Evolutionary conservation across 2,329 filamentous ascomycete genomes (phyloP).

Genomic region (Emmonsia crescens): DNA sequence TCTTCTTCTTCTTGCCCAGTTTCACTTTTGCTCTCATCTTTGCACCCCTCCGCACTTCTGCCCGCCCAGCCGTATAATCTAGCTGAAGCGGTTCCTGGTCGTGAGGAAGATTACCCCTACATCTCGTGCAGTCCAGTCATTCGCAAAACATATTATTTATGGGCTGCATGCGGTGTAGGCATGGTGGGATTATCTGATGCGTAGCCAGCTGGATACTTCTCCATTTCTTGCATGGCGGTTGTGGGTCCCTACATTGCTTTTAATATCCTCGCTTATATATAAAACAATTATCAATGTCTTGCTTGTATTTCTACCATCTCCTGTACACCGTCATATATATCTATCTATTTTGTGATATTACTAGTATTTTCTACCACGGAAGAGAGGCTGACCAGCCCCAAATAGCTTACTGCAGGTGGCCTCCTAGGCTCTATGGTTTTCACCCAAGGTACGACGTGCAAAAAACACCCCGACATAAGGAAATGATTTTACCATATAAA

Average conservation of each 20-base stretch:
- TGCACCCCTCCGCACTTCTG: slow-evolving; percentile 59
- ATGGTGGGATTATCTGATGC: slow-evolving; percentile 68
- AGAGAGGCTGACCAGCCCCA: slow-evolving; percentile 19
- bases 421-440: slow-evolving; percentile 25
- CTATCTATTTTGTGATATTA: slow-evolving; percentile 4
- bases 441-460: slow-evolving; percentile 24
- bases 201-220: slow-evolving; percentile 42
- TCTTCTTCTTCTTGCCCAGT: slow-evolving; percentile 9
- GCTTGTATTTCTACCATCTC: background rate
- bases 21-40: slow-evolving; percentile 1
- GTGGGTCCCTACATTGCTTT: slow-evolving; percentile 49
- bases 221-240: slow-evolving; percentile 52
- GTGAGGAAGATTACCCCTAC: slow-evolving; percentile 69
- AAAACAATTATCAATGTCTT: slow-evolving; percentile 1
- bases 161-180: slow-evolving; percentile 56
- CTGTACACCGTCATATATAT: background rate
- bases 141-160: slow-evolving; percentile 48
- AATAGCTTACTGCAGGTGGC: slow-evolving; percentile 33
- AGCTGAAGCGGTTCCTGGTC: slow-evolving; percentile 76
- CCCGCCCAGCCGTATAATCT: slow-evolving; percentile 58
- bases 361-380: background rate
- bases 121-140: slow-evolving; percentile 52
- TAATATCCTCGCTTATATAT: background rate
- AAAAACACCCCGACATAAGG: background rate
- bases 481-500: background rate